Evolutionary conservation across 1,284 basidiomycete genomes (phyloP), one percentile per base, ranked within the genome.

Genomic region (Caloboletus firmus): DNA sequence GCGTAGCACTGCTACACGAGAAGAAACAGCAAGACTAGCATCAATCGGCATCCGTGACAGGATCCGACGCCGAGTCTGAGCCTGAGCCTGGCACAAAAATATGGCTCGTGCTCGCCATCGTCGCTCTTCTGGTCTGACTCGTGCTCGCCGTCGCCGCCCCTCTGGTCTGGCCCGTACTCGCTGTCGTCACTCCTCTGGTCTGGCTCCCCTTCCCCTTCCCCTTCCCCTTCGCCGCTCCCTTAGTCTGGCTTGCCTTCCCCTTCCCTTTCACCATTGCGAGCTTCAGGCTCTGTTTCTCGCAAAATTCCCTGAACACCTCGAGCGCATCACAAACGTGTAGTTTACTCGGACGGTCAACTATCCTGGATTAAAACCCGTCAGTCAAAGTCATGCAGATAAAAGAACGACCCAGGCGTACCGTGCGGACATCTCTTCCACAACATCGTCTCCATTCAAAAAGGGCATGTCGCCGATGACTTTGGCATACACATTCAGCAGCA

Each of bases 341-440:
- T 57, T 81, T 85, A 49, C 76, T 79, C 1, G 80, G 78, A 42
- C 79, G 74, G 40, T 85, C 81, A 5, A 71, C 63, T 4, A 87
- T 54, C 41, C 84, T 85, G 45, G 39, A 35, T 22, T 0, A 4
- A 26, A 31, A 31, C 5, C 37, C 13, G 17, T 45, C 49, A 26
- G 36, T 47, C 44, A 26, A 32, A 10, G 28, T 31, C 44, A n/a
- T 39, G 15, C 9, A 8, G 20, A 43, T 24, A 24, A 24, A 24
- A 39, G 10, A 11, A 32, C 11, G 11, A 31, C 3, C 4, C 1
- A 56, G 8, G 67, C 76, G 37, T 48, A 83, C 84, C 79, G 74
- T 43, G 57, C 60, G 2, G 76, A 63, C 79, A 87, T 82, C 60
- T 82, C 82, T 9, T 79, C 77, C 4, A 80, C 75, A 18, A 83